Conservation (phyloP, 1,284 basidiomycete genomes). For the Sphagnurus paluster region DNA sequence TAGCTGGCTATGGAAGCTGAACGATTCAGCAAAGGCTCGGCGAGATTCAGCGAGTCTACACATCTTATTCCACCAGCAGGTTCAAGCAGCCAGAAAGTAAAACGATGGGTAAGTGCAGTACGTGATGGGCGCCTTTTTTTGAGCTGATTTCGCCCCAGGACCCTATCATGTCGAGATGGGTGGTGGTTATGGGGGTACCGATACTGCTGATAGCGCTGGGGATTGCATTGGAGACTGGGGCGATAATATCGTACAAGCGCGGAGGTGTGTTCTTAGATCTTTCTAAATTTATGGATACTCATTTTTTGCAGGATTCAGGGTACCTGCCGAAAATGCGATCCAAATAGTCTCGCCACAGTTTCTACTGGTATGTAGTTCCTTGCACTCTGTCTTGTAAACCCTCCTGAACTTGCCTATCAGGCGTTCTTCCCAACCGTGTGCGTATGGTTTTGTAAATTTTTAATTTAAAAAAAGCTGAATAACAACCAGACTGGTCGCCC, state of each 20-base stretch:
- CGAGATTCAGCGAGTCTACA: conserved; percentile 40
- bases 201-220: conserved; percentile 47
- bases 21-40: conserved; percentile 7
- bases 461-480: conserved; percentile 12
- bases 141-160: conserved; percentile 35
- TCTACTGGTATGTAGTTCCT: conserved; percentile 45
- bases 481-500: conserved; percentile 32
- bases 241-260: conserved; percentile 38
- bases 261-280: conserved; percentile 39
- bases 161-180: conserved; percentile 42
- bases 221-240: conserved; percentile 47
- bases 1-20: background rate
- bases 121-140: background rate
- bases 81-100: too few species aligned
- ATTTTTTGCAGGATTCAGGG: conserved; percentile 46
- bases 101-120: conserved; percentile 41
- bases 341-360: conserved; percentile 51
- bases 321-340: conserved; percentile 50
- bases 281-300: background rate
- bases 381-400: background rate
- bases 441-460: conserved; percentile 9
- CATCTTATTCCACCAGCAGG: conserved; percentile 47
- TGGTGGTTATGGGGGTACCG: conserved; percentile 40
- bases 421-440: conserved; percentile 58
- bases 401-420: conserved; percentile 28